phyloP scores from a whole-genome alignment of 1,284 basidiomycete species.

The Leccinum angustisporum region DNA sequence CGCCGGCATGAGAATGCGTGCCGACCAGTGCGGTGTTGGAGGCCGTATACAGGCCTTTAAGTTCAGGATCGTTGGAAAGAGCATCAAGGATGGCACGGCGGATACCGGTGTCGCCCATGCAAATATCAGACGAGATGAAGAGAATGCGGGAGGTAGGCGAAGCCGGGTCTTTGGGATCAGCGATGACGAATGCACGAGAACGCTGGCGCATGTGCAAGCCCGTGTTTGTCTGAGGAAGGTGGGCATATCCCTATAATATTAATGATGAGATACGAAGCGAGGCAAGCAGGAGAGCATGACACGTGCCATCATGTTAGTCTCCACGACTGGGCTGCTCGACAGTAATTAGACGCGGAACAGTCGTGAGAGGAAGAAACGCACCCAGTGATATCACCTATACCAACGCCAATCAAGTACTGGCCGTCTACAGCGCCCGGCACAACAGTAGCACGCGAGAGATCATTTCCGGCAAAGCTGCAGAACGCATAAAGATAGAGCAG shows the following conservation, averaged over 20 bases:
- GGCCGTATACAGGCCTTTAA: constrained; percentile 65
- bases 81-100: constrained; percentile 66
- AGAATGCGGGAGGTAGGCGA: constrained; percentile 59
- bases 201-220: constrained; percentile 81
- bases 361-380: constrained; percentile 25
- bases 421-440: constrained; percentile 12
- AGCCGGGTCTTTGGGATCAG: constrained; percentile 40
- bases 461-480: constrained; percentile 2
- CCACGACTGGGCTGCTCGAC: constrained; percentile 59
- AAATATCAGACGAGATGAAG: constrained; percentile 79
- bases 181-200: constrained; percentile 76
- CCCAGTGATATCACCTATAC: constrained; percentile 79
- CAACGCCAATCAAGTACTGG: constrained; percentile 35
- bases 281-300: neutral
- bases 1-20: constrained; percentile 78
- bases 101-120: constrained; percentile 79
- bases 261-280: constrained; percentile 1
- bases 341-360: constrained; percentile 1
- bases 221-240: constrained; percentile 65
- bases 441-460: neutral
- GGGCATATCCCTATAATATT: constrained; percentile 66
- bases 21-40: constrained; percentile 76
- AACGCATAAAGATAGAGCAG: constrained; percentile 22
- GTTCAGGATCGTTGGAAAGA: constrained; percentile 47
- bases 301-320: constrained; percentile 75